Evolutionary conservation across 352 stramenopile genomes (phyloP).

Genomic region (Globisporangium orthogonon): DNA sequence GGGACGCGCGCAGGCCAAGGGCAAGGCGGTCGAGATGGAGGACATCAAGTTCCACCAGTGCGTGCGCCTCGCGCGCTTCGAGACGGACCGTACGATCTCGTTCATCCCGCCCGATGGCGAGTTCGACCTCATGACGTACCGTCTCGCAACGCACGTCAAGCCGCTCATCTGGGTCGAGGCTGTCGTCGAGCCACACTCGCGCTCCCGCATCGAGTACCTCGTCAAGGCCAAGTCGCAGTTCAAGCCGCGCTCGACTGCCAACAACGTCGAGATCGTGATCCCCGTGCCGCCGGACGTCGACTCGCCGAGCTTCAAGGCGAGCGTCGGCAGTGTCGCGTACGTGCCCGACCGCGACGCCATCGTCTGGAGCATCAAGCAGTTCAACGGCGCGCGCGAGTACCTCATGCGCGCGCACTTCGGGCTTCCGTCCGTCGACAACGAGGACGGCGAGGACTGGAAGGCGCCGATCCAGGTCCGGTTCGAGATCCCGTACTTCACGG

Average conservation of each 20-base stretch:
- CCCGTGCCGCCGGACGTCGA: constrained; percentile 98
- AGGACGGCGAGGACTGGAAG: constrained; percentile 85
- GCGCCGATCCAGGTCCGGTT: constrained; percentile 95
- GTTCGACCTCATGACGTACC: constrained; percentile 99
- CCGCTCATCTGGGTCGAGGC: constrained; percentile 98
- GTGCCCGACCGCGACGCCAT: constrained; percentile 97
- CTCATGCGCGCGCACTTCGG: constrained; percentile 99
- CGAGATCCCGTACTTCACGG: constrained; percentile 94
- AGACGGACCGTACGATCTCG: constrained; percentile 99
- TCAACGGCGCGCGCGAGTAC: constrained; percentile 97
- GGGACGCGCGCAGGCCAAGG: constrained; percentile 79
- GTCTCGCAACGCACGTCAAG: constrained; percentile 98
- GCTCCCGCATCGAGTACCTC: constrained; percentile 98
- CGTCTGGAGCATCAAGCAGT: constrained; percentile 99
- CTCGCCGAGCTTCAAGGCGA: constrained; percentile 97
- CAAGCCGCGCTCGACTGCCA: constrained; percentile 97
- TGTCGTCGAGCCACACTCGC: constrained; percentile 97
- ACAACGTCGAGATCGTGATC: constrained; percentile 99
- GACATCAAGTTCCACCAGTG: constrained; percentile 99
- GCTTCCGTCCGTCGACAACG: constrained; percentile 93
- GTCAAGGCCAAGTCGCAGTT: constrained; percentile 98
- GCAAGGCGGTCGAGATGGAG: constrained; percentile 98
- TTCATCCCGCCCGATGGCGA: constrained; percentile 99
- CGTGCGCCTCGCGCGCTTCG: constrained; percentile 97
- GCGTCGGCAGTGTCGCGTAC: constrained; percentile 97